Base-by-base conservation (phyloP, 1,139 yeast genomes). In the Debaryomycetaceae sp. region DNA sequence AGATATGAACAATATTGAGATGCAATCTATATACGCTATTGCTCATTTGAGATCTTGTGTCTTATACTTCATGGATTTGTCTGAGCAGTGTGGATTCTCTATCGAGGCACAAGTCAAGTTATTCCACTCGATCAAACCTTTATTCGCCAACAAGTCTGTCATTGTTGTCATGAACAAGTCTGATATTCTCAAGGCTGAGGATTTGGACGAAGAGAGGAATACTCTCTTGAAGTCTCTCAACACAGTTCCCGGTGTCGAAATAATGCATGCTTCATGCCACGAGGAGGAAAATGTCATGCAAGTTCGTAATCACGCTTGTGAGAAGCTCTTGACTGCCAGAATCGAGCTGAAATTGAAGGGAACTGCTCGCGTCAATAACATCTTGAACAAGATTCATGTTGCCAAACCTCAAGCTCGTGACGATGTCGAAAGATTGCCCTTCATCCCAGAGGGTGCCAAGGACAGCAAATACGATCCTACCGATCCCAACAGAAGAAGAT, bases 1-100 rank as follows among this genome's bases (percentile, higher is more conserved):
- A 68, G 98, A 93, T 66, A 95, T 93, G 99, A 95, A 91, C 75
- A 93, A 95, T 71, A 95, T 93, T 67, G 99, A 93, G 76, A 93
- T 93, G 99, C 99, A 93, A 75, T 86, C 96, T 45, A 91, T 93
- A 62, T 93, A 95, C 62, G 99, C 99, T 49, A 89, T 93, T 77
- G 99, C 99, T 36, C 99, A 93, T 69, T 82, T 93, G 67, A 82
- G 99, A 64, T 90, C 98, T 23, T 89, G 97, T 68, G 96, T 93
- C 40, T 72, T 95, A 60, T 93, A 95, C 72, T 93, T 93, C 62
- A 93, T 93, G 99, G 99, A 93, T 76, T 79, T 93, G 56, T 87
- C 96, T 35, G 99, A 95, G 75, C 98, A 91, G 77, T 93, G 99
- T 81, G 99, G 99, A 42, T 93, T 91, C 74, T 84, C 96, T 29